These are phyloP conservation scores for Pichia sp. DNA, from an alignment of 1,139 yeast genomes.

Conservation along the genomic window DNA sequence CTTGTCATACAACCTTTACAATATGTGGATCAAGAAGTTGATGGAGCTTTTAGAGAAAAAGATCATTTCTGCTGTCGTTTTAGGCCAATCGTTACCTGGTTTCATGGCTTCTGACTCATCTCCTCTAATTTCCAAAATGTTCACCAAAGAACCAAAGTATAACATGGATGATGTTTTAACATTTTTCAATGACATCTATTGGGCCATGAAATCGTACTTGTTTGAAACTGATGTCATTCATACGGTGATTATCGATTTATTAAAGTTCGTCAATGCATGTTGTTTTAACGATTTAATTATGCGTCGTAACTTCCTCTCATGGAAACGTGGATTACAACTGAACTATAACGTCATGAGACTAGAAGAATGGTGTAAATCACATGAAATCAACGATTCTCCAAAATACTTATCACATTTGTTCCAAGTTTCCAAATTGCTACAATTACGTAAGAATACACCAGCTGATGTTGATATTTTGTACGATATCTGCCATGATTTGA, in stretches of 20 bases:
- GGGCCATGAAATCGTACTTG: slow-evolving; percentile 90
- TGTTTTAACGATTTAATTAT: slow-evolving; percentile 94
- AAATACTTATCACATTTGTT: slow-evolving; percentile 78
- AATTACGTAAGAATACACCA: slow-evolving; percentile 80
- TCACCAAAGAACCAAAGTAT: slow-evolving; percentile 53
- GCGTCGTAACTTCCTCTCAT: slow-evolving; percentile 90
- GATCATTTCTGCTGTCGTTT: slow-evolving; percentile 87
- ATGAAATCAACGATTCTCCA: slow-evolving; percentile 87
- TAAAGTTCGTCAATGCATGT: slow-evolving; percentile 83
- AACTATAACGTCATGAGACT: slow-evolving; percentile 93
- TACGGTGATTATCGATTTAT: slow-evolving; percentile 76
- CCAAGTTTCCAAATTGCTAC: slow-evolving; percentile 91
- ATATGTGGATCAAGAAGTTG: slow-evolving; percentile 96
- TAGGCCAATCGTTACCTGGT: slow-evolving; percentile 94
- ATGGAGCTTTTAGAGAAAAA: slow-evolving; percentile 87
- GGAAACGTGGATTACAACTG: slow-evolving; percentile 97
- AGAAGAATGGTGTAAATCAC: slow-evolving; percentile 98
- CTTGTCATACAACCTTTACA: slow-evolving; percentile 86
- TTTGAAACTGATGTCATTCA: slow-evolving; percentile 80
- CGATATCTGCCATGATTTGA: slow-evolving; percentile 91
- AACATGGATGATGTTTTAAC: slow-evolving; percentile 94
- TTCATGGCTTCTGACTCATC: slow-evolving; percentile 85
- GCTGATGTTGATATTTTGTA: slow-evolving; percentile 90
- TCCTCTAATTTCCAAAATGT: slow-evolving; percentile 79
- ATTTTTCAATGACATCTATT: slow-evolving; percentile 82